phyloP scores from a whole-genome alignment of 1,284 basidiomycete species.

The Ceratobasidium sp. region DNA sequence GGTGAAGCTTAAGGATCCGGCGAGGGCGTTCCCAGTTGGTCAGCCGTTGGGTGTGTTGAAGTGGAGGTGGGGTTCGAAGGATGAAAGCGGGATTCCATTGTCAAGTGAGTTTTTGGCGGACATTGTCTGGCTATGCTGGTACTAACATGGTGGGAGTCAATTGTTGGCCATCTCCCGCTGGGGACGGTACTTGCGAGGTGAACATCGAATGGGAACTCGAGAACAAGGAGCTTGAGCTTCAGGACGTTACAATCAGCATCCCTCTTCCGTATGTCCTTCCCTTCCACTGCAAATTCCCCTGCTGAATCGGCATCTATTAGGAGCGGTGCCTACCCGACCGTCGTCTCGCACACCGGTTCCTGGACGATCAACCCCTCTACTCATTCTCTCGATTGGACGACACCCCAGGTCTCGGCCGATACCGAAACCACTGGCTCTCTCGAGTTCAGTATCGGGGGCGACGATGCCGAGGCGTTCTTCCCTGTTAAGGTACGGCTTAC shows the following conservation, averaged over 20 bases:
- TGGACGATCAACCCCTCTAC: conserved; percentile 84
- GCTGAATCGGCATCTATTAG: conserved; percentile 42
- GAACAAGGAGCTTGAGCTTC: conserved; percentile 79
- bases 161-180: conserved; percentile 94
- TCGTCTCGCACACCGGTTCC: conserved; percentile 76
- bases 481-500: conserved; percentile 75
- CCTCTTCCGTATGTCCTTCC: conserved; percentile 80
- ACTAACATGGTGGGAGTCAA: conserved; percentile 69
- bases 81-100: conserved; percentile 91
- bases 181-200: conserved; percentile 90
- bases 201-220: conserved; percentile 98
- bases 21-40: conserved; percentile 86
- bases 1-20: conserved; percentile 86
- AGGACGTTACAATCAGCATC: conserved; percentile 89
- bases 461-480: conserved; percentile 90
- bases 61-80: conserved; percentile 91
- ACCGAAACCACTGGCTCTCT: conserved; percentile 78
- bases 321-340: conserved; percentile 87
- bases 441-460: conserved; percentile 88
- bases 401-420: conserved; percentile 67
- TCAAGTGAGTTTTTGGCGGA: conserved; percentile 70
- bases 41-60: conserved; percentile 80
- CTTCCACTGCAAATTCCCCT: conserved; percentile 6
- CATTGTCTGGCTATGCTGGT: neutral
- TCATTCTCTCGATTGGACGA: conserved; percentile 86